Evolutionary conservation across 106 monocot species (phyloP), one percentile per base, ranked within the genome.

Genomic region (Cymbidium sinense): DNA sequence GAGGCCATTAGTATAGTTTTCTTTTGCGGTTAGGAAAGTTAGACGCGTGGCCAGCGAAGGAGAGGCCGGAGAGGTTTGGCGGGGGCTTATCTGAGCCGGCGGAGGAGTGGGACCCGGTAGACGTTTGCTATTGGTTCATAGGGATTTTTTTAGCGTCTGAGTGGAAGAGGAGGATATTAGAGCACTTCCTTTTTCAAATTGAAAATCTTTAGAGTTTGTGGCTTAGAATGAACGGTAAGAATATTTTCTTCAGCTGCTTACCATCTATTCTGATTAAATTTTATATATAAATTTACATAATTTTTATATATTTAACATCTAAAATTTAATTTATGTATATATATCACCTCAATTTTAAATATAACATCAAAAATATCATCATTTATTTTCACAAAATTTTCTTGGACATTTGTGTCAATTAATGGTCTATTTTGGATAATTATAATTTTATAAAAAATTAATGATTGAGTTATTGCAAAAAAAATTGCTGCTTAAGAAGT

Each of bases 131-230:
- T 81, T 81, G 81, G 81, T 21, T 28, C 6, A 7, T 4, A 50
- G 50, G 81, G 81, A 81, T 81, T 81, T 19, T 69, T 47, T 20
- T 0, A 33, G 25, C 71, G 18, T 72, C 71, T 47, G 13, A 47
- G 47, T 47, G 70, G 70, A 70, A 36, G 70, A 21, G 70, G 19
- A 70, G 70, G 36, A 70, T 35, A 70, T 30, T 15, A 21, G 58
- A 1, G 6, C 23, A 23, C 23, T 21, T 55, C 23, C 58, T 23
- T 58, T 23, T 20, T 58, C 23, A n/a, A 23, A n/a, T 6, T 3
- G 0, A 58, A 58, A 58, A 58, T 21, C 23, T 58, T n/a, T n/a
- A 5, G 5, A 4, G 51, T 58, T 62, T 23, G 61, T 27, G 61
- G 61, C 23, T 9, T 6, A 27, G n/a, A 62, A 62, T 9, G 61